Evolutionary conservation across 208 protist species (phyloP), one percentile per base, ranked within the genome.

Genomic region (Trypanosomatidae sp.): DNA sequence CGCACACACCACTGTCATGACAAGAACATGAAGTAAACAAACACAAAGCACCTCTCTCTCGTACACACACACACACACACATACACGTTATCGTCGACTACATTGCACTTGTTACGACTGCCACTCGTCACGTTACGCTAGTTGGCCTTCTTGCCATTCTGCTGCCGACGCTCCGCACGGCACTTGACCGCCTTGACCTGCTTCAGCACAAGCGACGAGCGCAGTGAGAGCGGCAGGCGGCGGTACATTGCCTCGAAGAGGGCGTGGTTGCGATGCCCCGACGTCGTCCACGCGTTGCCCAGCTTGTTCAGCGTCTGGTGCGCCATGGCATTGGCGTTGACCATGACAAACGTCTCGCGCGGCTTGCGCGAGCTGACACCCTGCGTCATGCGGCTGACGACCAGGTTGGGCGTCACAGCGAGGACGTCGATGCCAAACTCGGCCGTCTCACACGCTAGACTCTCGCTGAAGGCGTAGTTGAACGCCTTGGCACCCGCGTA

Each of bases 401-500:
- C 85, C 39, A 81, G 61, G 60, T 80, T 83, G n/a, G 85, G 85
- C 6, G 69, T 68, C 15, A 84, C 63, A 1, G 57, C 49, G 7
- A 89, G 51, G 4, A 87, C 77, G 40, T 92, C 75, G 38, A 89
- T 61, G 26, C 65, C 62, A 33, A 64, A 77, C 23, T 58, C 43
- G 45, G 61, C 56, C 7, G 75, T 58, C 65, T 95, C 88, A 38
- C 72, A 73, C 44, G 59, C 25, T 18, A 95, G 62, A 15, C 62
- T 50, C 5, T 48, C 21, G 42, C 61, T 66, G 43, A 90, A 91
- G 20, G 70, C 67, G 6, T 78, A 10, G 61, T 71, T 80, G 56
- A 92, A 94, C 10, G 83, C 66, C 64, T 96, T 96, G 32, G 71
- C 86, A 7, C 66, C 87, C 2, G 74, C 66, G 57, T 96, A 96